Evolutionary conservation across 805 yeast genomes (phyloP).

Genomic region (Saccharomycopsis oosterbeekiorum): DNA sequence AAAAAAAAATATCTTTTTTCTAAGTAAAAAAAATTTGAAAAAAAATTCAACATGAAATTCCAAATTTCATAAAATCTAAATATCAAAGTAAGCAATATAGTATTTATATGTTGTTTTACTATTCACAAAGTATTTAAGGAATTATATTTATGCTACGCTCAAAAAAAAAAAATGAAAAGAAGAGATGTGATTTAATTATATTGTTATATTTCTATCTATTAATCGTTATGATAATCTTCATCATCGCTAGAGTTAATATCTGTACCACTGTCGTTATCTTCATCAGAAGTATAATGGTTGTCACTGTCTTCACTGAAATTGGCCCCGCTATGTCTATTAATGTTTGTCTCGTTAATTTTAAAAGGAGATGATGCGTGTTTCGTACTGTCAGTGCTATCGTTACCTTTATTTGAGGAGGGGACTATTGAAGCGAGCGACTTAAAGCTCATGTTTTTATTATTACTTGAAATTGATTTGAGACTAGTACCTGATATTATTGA

Average conservation of each 20-base stretch:
- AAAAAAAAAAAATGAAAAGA: too few species aligned
- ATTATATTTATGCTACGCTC: neutral
- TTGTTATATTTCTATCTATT: neutral
- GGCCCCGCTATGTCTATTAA: neutral
- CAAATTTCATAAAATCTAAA: neutral
- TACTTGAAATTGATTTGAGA: neutral
- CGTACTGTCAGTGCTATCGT: neutral
- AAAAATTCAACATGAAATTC: neutral
- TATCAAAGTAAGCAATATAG: too few species aligned
- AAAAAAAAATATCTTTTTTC: neutral
- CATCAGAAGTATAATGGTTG: neutral
- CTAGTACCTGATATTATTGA: neutral
- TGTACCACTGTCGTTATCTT: slow-evolving; percentile 14
- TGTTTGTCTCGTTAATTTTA: neutral
- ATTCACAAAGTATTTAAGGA: too few species aligned
- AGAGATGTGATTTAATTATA: too few species aligned
- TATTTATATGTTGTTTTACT: too few species aligned
- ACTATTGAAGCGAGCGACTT: neutral
- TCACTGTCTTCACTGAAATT: neutral
- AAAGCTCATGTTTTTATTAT: neutral
- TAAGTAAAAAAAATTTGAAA: neutral
- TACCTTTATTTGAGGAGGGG: neutral
- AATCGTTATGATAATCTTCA: neutral
- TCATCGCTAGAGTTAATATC: slow-evolving; percentile 15
- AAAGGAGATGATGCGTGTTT: neutral